These are phyloP conservation scores for Phoma sp. DNA, from an alignment of 2,329 filamentous ascomycete species.

Conservation along the genomic window DNA sequence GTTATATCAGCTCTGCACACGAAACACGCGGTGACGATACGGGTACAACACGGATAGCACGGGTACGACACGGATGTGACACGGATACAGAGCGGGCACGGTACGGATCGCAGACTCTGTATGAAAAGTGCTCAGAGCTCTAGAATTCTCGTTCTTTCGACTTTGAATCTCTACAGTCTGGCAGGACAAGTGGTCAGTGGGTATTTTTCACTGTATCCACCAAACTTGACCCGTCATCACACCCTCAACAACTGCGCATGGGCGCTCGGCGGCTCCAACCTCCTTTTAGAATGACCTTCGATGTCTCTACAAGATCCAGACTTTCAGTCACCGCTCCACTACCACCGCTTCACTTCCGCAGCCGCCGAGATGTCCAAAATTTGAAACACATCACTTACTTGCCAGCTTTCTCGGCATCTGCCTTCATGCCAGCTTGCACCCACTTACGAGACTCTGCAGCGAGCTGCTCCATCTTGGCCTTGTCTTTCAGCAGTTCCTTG, in stretches of 20 bases:
- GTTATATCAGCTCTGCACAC: not conserved
- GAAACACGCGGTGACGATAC: not conserved
- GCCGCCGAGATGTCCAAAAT: not conserved
- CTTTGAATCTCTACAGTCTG: conserved; percentile 3
- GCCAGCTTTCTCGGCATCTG: conserved; percentile 54
- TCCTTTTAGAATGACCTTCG: not conserved
- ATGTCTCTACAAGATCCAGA: not conserved
- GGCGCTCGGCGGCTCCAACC: not conserved
- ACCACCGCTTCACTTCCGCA: not conserved
- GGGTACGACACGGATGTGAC: no score
- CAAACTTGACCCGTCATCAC: not conserved
- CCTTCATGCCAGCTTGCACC: conserved; percentile 74
- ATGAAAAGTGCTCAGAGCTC: not conserved
- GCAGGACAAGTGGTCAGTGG: not conserved
- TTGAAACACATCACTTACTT: conserved; percentile 35
- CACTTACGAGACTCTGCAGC: conserved; percentile 62
- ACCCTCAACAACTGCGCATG: not conserved
- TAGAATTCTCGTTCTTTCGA: not conserved
- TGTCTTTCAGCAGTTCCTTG: conserved; percentile 65
- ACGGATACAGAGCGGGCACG: not conserved
- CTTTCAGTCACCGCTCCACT: not conserved
- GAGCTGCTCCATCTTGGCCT: conserved; percentile 64
- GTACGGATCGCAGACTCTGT: not conserved
- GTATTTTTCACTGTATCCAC: not conserved
- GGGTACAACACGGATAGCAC: not conserved